Conservation (phyloP, 768 basidiomycete species). For the Lactarius tabidus region DNA sequence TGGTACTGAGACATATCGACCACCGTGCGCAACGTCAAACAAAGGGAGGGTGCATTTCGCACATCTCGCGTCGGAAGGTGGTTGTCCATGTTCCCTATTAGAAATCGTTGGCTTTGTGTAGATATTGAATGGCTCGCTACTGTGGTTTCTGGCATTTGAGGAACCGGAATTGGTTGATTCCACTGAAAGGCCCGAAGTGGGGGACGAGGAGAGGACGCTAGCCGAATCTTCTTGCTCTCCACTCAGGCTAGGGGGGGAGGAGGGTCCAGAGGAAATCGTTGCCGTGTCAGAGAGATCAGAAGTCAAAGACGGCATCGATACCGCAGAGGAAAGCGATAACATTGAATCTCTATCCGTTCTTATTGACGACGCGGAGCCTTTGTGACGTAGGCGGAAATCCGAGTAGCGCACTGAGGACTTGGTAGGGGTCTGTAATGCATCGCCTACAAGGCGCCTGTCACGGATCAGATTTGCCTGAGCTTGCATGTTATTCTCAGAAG, state of each 20-base stretch:
- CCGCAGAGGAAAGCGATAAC: conserved; percentile 34
- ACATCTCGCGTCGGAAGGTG: conserved; percentile 46
- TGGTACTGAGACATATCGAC: conserved; percentile 70
- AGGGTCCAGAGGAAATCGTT: conserved; percentile 50
- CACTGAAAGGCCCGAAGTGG: conserved; percentile 20
- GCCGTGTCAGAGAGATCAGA: conserved; percentile 57
- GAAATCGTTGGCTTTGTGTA: conserved; percentile 4
- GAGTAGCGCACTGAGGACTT: conserved; percentile 18
- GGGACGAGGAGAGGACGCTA: conserved; percentile 45
- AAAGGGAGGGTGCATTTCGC: conserved; percentile 56
- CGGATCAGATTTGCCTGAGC: conserved; percentile 2
- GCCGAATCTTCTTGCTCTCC: conserved; percentile 14
- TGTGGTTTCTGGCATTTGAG: conserved; percentile 1
- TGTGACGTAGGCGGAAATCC: conserved; percentile 16
- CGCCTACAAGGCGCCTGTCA: not conserved
- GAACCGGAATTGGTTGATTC: not conserved
- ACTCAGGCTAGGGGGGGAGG: conserved; percentile 37
- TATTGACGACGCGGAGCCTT: conserved; percentile 22
- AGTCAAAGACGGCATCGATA: conserved; percentile 57
- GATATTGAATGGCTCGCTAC: conserved; percentile 3
- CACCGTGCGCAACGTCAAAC: conserved; percentile 53
- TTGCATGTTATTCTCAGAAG: conserved; percentile 27
- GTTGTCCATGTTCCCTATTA: conserved; percentile 30
- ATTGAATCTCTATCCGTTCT: conserved; percentile 29
- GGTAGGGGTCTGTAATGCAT: conserved; percentile 13